phyloP scores from a whole-genome alignment of 768 basidiomycete species.

The Tephrocybe sp. region DNA sequence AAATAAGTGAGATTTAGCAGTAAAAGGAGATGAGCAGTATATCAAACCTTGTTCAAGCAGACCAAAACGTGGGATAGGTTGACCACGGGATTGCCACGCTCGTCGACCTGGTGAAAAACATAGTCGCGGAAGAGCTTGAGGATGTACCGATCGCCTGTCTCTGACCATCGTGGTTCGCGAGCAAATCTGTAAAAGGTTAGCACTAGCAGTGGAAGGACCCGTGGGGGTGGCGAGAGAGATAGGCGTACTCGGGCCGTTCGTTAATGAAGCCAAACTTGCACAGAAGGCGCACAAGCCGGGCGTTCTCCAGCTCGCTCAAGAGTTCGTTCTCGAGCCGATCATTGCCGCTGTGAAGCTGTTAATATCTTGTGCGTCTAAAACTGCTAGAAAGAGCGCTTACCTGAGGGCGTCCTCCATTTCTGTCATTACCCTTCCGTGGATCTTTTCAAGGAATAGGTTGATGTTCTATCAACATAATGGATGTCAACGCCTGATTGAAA shows the following conservation, averaged over 20 bases:
- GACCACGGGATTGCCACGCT: slow-evolving; percentile 83
- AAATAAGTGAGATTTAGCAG: neutral
- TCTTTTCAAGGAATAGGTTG: slow-evolving; percentile 77
- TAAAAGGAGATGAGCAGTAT: neutral
- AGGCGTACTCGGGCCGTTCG: slow-evolving; percentile 92
- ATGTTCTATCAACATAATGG: slow-evolving; percentile 49
- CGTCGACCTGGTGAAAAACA: slow-evolving; percentile 97
- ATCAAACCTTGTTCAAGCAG: slow-evolving; percentile 86
- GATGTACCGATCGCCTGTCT: slow-evolving; percentile 97
- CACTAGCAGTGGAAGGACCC: neutral
- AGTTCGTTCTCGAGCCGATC: slow-evolving; percentile 85
- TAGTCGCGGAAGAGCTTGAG: slow-evolving; percentile 98
- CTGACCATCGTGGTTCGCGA: slow-evolving; percentile 95
- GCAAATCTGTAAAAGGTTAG: slow-evolving; percentile 62
- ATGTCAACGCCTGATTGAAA: neutral
- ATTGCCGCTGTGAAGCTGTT: slow-evolving; percentile 55
- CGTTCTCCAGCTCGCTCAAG: slow-evolving; percentile 90
- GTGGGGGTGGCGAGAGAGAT: neutral
- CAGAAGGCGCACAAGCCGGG: slow-evolving; percentile 81
- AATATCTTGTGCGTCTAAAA: neutral
- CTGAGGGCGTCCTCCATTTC: slow-evolving; percentile 84
- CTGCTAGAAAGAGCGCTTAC: slow-evolving; percentile 38
- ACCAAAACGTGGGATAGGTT: slow-evolving; percentile 89
- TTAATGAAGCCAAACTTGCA: slow-evolving; percentile 98
- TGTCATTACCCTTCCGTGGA: slow-evolving; percentile 64